Percentiles rank a stretch among this genome's conserved stretches.
Evolutionary conservation across 139 green algal species (phyloP).

Genomic region (Chlamydomonas asymmetrica): DNA sequence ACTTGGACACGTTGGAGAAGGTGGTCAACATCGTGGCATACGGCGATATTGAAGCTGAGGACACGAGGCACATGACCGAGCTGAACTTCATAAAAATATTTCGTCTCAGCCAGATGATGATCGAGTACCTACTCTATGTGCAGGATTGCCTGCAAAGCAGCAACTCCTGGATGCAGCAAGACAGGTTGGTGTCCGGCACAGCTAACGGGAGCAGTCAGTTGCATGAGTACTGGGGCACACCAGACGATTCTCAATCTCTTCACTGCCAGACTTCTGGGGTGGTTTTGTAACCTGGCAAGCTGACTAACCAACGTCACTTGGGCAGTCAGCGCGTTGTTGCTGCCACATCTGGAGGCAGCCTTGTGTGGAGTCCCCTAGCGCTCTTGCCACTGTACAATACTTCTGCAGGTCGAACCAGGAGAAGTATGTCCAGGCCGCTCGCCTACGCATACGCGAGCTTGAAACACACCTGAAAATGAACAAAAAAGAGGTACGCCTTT

Average conservation of each 20-base stretch:
- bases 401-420: slow-evolving; percentile 27
- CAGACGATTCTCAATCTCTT: too few species aligned
- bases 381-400: not conserved
- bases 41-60: slow-evolving; percentile 74
- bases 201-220: too few species aligned
- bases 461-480: slow-evolving; percentile 35
- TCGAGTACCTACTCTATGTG: slow-evolving; percentile 83
- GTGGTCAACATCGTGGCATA: slow-evolving; percentile 58
- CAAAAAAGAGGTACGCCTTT: slow-evolving; percentile 56
- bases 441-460: slow-evolving; percentile 46
- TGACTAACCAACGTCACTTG: too few species aligned
- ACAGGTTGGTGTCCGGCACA: too few species aligned
- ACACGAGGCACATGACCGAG: slow-evolving; percentile 63
- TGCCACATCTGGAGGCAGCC: not conserved
- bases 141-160: slow-evolving; percentile 67
- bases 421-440: slow-evolving; percentile 38
- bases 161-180: slow-evolving; percentile 48
- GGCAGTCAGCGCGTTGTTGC: too few species aligned
- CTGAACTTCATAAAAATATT: slow-evolving; percentile 72
- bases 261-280: too few species aligned
- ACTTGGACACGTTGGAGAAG: slow-evolving; percentile 69
- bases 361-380: not conserved
- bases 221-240: too few species aligned
- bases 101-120: slow-evolving; percentile 71
- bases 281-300: too few species aligned